These are phyloP conservation scores for Fraxinus greggii DNA, from an alignment of 305 asterid species.

Conservation along the genomic window DNA sequence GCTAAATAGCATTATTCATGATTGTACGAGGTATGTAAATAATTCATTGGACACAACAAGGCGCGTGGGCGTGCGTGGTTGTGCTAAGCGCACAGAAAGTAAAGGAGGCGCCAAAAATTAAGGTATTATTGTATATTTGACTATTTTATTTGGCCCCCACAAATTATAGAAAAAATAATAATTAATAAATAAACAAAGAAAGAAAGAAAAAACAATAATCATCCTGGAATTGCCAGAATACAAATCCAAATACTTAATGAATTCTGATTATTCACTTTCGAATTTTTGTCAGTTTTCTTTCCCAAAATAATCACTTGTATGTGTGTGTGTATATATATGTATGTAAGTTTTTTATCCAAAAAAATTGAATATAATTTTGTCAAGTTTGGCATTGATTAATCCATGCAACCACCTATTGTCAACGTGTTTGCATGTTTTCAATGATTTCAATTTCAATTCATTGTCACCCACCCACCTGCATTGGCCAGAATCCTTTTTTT, in stretches of 20 bases:
- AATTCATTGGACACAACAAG: neutral
- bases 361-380: neutral
- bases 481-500: slow-evolving; percentile 4
- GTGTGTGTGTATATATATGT: neutral
- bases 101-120: neutral
- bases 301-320: neutral
- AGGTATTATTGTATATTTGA: neutral
- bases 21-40: neutral
- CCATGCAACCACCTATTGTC: slow-evolving; percentile 25
- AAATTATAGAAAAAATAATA: neutral
- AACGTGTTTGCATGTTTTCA: slow-evolving; percentile 22
- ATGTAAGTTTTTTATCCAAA: neutral
- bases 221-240: slow-evolving; percentile 7
- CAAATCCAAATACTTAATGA: neutral
- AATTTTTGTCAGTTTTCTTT: neutral
- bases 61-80: neutral
- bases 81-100: neutral
- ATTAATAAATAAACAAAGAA: neutral
- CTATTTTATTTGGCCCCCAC: neutral
- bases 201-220: neutral
- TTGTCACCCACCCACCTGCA: slow-evolving; percentile 15
- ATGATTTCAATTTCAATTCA: slow-evolving; percentile 11
- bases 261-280: neutral
- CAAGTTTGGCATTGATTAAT: slow-evolving; percentile 8
- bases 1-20: neutral